A percentile compares a stretch with the other conserved stretches of the same genome.
Evolutionary conservation across 2,329 filamentous ascomycete genomes (phyloP).

Genomic region (Cercospora sesami): DNA sequence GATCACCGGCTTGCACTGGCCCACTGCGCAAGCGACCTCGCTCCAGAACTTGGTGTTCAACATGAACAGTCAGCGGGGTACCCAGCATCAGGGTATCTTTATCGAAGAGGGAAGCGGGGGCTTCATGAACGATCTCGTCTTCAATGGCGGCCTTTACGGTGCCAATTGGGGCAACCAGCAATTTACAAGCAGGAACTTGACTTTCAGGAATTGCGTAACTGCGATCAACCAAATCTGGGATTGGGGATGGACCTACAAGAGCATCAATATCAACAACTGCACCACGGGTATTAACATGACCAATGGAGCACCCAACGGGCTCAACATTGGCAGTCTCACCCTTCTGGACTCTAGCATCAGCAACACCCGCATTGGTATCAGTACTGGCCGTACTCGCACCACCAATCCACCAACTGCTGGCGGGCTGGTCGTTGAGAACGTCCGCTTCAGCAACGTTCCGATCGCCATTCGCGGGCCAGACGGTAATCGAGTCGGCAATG

Average conservation of each 20-base stretch:
- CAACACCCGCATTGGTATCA: conserved; percentile 53
- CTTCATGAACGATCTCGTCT: conserved; percentile 49
- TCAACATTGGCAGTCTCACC: conserved; percentile 56
- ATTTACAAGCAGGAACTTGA: conserved; percentile 57
- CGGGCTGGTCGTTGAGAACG: conserved; percentile 58
- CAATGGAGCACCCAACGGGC: conserved; percentile 43
- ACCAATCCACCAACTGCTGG: conserved; percentile 49
- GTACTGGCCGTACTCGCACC: conserved; percentile 48
- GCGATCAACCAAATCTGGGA: conserved; percentile 60
- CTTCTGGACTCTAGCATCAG: conserved; percentile 58
- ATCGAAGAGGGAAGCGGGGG: conserved; percentile 48
- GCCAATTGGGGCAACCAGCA: conserved; percentile 50
- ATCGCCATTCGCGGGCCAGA: conserved; percentile 45
- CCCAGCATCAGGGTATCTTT: conserved; percentile 50
- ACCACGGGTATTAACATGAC: conserved; percentile 54
- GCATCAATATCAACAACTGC: conserved; percentile 55
- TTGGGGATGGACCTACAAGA: conserved; percentile 56
- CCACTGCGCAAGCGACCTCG: conserved; percentile 48
- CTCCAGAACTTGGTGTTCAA: conserved; percentile 49
- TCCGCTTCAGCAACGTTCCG: conserved; percentile 53
- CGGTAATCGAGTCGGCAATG: conserved; percentile 36
- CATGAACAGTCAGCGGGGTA: conserved; percentile 48
- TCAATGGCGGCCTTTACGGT: conserved; percentile 47
- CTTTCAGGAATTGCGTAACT: conserved; percentile 53
- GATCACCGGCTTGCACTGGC: conserved; percentile 51